phyloP scores from a whole-genome alignment of 306 rosid species.

The Canavalia gladiata region DNA sequence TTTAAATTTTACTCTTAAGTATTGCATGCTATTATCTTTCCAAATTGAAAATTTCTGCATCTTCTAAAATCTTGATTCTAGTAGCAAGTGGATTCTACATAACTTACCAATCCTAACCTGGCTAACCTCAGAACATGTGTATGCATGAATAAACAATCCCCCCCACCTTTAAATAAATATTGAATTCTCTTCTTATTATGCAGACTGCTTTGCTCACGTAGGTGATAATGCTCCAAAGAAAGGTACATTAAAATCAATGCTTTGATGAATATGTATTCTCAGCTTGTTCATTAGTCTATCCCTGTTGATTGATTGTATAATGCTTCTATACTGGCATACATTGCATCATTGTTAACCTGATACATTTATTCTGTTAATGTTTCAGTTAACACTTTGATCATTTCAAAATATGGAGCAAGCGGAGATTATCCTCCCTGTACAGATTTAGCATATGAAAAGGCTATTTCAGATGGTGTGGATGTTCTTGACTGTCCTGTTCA shows the following conservation, averaged over 20 bases:
- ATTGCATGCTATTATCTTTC: constrained; percentile 12
- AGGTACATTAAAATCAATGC: constrained; percentile 56
- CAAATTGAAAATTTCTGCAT: neutral
- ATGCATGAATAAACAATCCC: neutral
- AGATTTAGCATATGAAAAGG: constrained; percentile 62
- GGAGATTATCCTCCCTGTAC: constrained; percentile 89
- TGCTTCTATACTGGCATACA: constrained; percentile 5
- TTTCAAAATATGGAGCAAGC: constrained; percentile 86
- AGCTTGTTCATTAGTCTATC: constrained; percentile 30
- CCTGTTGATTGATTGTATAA: constrained; percentile 22
- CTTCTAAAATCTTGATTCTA: constrained; percentile 29
- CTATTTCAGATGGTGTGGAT: constrained; percentile 77
- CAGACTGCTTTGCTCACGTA: constrained; percentile 80
- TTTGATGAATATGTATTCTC: constrained; percentile 20
- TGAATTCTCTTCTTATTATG: constrained; percentile 46
- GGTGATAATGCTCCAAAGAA: constrained; percentile 51
- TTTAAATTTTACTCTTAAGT: neutral
- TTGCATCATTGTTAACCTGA: constrained; percentile 45
- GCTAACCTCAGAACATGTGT: neutral
- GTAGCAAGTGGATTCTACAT: constrained; percentile 27
- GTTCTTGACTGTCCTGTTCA: constrained; percentile 92
- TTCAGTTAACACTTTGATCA: constrained; percentile 69
- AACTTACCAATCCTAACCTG: neutral
- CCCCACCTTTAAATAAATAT: constrained; percentile 4
- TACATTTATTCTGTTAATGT: constrained; percentile 39